Base-by-base conservation (phyloP, 306 rosid genomes). In the Ormosia emarginata region DNA sequence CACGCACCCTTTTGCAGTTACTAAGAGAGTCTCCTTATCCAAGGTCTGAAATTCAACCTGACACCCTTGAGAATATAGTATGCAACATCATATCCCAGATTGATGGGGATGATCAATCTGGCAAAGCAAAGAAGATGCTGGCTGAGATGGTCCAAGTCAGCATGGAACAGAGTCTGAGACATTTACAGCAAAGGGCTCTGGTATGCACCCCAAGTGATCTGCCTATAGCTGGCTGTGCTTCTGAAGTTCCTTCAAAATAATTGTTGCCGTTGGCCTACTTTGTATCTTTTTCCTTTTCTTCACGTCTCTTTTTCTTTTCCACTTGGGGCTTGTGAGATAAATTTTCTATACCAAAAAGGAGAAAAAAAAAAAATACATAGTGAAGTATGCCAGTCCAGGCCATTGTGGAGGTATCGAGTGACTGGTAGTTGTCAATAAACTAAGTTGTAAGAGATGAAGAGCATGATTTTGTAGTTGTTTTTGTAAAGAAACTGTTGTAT, bases 121-220 rank as follows among this genome's bases (percentile, higher is more conserved):
- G 92, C 52, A 95, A 93, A 64, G 99, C 99, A 5, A 93, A 93
- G 91, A 95, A 95, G 83, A 93, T 93, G 96, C 88, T 95, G 18
- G 93, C 99, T 13, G 99, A 95, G 86, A 95, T 95, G 99, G 98
- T 95, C 34, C 99, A 95, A 91, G 98, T 95, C 39, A 95, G 99
- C 87, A 95, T 95, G 99, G 98, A 95, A 40, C 98, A 95, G 77
- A 95, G 99, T 81, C 82, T 95, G 81, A 88, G 97, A 59, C 99
- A 95, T 89, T 86, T 95, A 39, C 99, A 95, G 87, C 92, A 86
- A 81, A 86, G 99, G 86, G 99, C 98, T 75, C 90, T 95, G 30
- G 97, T 95, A 56, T 92, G 97, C 90, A 90, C 98, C 33, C 95
- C 98, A 17, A 83, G 86, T 87, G 97, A 95, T 86, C 84, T 90